These are phyloP conservation scores for Phylloporus arenicola DNA, from an alignment of 768 basidiomycete genomes.

Conservation along the genomic window DNA sequence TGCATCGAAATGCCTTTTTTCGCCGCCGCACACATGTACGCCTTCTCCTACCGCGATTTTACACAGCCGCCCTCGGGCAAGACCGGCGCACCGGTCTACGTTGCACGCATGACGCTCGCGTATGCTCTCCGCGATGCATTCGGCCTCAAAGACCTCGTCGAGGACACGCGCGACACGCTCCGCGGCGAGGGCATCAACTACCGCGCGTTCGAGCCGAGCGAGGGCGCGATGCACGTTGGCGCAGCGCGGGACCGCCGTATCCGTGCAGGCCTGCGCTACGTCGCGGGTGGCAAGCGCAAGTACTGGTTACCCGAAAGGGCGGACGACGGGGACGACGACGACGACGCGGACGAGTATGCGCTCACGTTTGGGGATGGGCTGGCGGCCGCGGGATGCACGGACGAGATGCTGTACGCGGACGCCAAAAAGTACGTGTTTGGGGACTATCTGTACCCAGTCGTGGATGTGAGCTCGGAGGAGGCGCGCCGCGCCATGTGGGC, in stretches of 20 bases:
- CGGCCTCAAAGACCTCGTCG: slow-evolving; percentile 78
- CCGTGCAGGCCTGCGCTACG: slow-evolving; percentile 86
- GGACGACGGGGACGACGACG: slow-evolving; percentile 38
- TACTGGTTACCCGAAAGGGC: slow-evolving; percentile 86
- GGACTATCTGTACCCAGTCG: slow-evolving; percentile 84
- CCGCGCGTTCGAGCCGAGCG: slow-evolving; percentile 92
- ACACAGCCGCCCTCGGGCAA: slow-evolving; percentile 41
- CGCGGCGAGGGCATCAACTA: slow-evolving; percentile 92
- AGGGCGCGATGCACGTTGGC: slow-evolving; percentile 89
- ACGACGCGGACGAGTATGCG: slow-evolving; percentile 32
- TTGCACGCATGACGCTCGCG: slow-evolving; percentile 84
- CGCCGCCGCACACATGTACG: slow-evolving; percentile 91
- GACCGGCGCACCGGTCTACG: slow-evolving; percentile 41
- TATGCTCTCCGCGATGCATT: slow-evolving; percentile 88
- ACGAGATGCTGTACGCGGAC: slow-evolving; percentile 72
- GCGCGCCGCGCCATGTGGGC: slow-evolving; percentile 28
- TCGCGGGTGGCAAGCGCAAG: slow-evolving; percentile 83
- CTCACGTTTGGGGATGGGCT: slow-evolving; percentile 24
- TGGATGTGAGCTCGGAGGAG: slow-evolving; percentile 71
- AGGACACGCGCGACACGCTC: slow-evolving; percentile 78
- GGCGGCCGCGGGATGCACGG: slow-evolving; percentile 53
- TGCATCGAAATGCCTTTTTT: slow-evolving; percentile 98
- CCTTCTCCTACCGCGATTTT: slow-evolving; percentile 89
- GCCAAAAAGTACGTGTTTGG: slow-evolving; percentile 81
- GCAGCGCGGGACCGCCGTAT: slow-evolving; percentile 81